Percentiles rank a stretch among this genome's conserved stretches.
Evolutionary conservation across 1,139 yeast species (phyloP).

Genomic region (Pneumocystis canis): DNA sequence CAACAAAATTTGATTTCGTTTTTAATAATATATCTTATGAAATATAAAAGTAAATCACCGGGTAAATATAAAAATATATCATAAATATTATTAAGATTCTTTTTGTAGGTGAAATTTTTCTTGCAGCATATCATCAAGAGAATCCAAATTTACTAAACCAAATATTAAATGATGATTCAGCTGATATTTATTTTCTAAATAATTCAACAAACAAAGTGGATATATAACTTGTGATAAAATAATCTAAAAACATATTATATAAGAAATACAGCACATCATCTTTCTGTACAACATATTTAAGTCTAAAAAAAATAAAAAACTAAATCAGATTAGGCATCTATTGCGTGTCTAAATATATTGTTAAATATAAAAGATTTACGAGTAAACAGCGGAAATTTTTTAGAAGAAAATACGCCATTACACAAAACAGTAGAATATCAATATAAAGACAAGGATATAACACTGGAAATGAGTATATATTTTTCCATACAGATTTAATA

Average conservation of each 20-base stretch:
- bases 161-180: conserved; percentile 36
- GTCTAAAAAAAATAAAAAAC: not conserved
- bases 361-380: conserved; percentile 86
- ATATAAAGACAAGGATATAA: conserved; percentile 70
- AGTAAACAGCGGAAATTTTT: conserved; percentile 59
- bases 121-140: conserved; percentile 80
- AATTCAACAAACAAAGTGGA: conserved; percentile 12
- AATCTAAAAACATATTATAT: conserved; percentile 46
- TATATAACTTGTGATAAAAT: not conserved
- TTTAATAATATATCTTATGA: not conserved
- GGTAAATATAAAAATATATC: not conserved
- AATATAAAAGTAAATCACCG: not conserved
- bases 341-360: conserved; percentile 63
- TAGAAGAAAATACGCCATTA: conserved; percentile 75
- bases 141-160: conserved; percentile 59
- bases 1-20: too few species aligned
- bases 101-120: conserved; percentile 23
- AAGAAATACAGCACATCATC: conserved; percentile 70
- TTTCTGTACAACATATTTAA: conserved; percentile 33
- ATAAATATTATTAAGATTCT: not conserved
- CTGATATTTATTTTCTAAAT: conserved; percentile 51
- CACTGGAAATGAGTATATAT: conserved; percentile 40
- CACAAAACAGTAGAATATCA: conserved; percentile 73
- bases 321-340: conserved; percentile 47
- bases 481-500: not conserved